Percentiles rank a stretch among this genome's conserved stretches.
Evolutionary conservation across 257 asterid species (phyloP).

Genomic region (Fraxinus cuspidata): DNA sequence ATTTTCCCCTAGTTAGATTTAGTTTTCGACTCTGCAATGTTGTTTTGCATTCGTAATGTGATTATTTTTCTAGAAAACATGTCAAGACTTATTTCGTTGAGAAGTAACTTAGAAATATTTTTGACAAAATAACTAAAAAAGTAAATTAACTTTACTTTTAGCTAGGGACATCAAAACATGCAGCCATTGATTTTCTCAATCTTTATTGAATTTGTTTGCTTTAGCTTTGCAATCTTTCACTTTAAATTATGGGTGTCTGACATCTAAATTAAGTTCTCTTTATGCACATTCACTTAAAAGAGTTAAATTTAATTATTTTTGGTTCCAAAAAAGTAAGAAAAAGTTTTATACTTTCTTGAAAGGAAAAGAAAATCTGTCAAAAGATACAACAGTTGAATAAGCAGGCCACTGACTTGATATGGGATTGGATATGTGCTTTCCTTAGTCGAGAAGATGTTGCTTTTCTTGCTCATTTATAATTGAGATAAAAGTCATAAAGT

Average conservation of each 20-base stretch:
- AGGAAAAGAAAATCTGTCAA: slow-evolving; percentile 23
- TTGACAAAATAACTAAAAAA: not conserved
- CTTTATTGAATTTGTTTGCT: not conserved
- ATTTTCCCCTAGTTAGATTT: not conserved
- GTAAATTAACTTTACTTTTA: not conserved
- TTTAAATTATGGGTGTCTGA: slow-evolving; percentile 30
- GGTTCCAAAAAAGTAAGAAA: slow-evolving; percentile 30
- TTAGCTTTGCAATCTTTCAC: slow-evolving; percentile 20
- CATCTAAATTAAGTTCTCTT: slow-evolving; percentile 25
- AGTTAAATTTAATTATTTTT: slow-evolving; percentile 7
- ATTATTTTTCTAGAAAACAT: not conserved
- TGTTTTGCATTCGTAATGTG: not conserved
- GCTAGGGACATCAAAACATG: not conserved
- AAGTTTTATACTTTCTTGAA: slow-evolving; percentile 35
- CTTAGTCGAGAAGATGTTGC: slow-evolving; percentile 61
- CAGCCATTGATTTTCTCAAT: not conserved
- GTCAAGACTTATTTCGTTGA: not conserved
- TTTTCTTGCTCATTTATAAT: slow-evolving; percentile 29
- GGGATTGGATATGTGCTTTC: slow-evolving; percentile 45
- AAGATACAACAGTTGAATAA: slow-evolving; percentile 29
- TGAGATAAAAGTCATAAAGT: slow-evolving; percentile 30
- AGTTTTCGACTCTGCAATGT: not conserved
- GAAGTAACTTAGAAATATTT: not conserved
- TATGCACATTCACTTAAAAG: too few relatives aligned
- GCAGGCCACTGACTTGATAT: slow-evolving; percentile 34